phyloP scores from a whole-genome alignment of 2,329 filamentous ascomycete species.

The Hypoxylon sp. region DNA sequence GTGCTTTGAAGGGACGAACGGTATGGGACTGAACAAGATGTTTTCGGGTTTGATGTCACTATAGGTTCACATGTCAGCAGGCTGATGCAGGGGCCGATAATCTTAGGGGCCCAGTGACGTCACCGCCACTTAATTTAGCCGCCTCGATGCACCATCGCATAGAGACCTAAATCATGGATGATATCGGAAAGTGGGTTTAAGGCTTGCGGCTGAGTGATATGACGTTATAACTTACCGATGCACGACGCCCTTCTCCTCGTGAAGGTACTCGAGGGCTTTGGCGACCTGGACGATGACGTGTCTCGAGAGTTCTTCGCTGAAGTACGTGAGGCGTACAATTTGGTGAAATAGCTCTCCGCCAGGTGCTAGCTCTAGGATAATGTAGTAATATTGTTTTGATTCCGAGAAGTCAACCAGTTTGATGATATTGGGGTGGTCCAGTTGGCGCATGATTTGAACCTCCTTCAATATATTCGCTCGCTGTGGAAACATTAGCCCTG shows the following conservation, averaged over 20 bases:
- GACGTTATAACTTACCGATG: slow-evolving; percentile 79
- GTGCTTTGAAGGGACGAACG: slow-evolving; percentile 82
- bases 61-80: slow-evolving; percentile 43
- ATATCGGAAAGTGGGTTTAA: slow-evolving; percentile 9
- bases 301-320: slow-evolving; percentile 93
- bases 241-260: slow-evolving; percentile 95
- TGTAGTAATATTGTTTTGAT: slow-evolving; percentile 96
- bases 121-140: slow-evolving; percentile 39
- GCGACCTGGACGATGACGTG: slow-evolving; percentile 97
- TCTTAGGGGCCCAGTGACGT: slow-evolving; percentile 29
- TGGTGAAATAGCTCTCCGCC: slow-evolving; percentile 98
- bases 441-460: slow-evolving; percentile 97
- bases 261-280: slow-evolving; percentile 92
- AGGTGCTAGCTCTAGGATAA: slow-evolving; percentile 93
- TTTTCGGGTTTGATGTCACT: slow-evolving; percentile 99
- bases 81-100: slow-evolving; percentile 18
- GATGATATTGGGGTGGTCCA: slow-evolving; percentile 97
- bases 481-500: slow-evolving; percentile 65
- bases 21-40: slow-evolving; percentile 89
- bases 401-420: slow-evolving; percentile 95
- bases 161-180: slow-evolving; percentile 5
- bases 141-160: slow-evolving; percentile 45
- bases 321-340: slow-evolving; percentile 97
- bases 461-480: slow-evolving; percentile 98
- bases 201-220: slow-evolving; percentile 15